phyloP scores from a whole-genome alignment of 1,139 yeast genomes.

The Kodamaea fungicola region DNA sequence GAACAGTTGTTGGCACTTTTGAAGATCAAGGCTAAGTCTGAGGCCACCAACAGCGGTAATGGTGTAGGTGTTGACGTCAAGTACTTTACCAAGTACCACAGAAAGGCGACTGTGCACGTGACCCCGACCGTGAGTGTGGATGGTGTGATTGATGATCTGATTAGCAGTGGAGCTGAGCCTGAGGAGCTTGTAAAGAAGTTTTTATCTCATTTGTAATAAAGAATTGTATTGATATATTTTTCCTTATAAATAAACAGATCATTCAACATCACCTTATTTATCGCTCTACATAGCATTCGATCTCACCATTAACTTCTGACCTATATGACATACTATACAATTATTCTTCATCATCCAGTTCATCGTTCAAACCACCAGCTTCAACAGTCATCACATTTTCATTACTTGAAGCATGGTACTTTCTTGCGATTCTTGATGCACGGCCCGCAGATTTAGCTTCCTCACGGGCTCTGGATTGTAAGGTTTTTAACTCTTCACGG shows the following conservation, averaged over 20 bases:
- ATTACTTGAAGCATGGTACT: slow-evolving; percentile 48
- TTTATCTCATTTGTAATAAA: slow-evolving; percentile 4
- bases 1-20: slow-evolving; percentile 34
- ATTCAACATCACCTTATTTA: too few relatives aligned
- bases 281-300: neutral
- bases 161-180: slow-evolving; percentile 38
- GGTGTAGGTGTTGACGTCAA: slow-evolving; percentile 60
- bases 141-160: slow-evolving; percentile 49
- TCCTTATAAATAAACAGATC: too few relatives aligned
- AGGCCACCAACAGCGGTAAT: slow-evolving; percentile 55
- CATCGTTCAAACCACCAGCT: slow-evolving; percentile 54
- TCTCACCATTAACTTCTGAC: neutral
- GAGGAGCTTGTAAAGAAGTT: slow-evolving; percentile 32
- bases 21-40: slow-evolving; percentile 21
- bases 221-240: too few relatives aligned
- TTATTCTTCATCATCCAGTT: slow-evolving; percentile 37
- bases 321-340: neutral
- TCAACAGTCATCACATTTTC: slow-evolving; percentile 63
- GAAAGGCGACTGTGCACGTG: slow-evolving; percentile 78
- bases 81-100: slow-evolving; percentile 66
- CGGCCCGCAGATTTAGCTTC: slow-evolving; percentile 54
- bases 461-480: slow-evolving; percentile 55
- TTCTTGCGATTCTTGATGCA: slow-evolving; percentile 72
- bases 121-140: slow-evolving; percentile 80
- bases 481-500: slow-evolving; percentile 49